These are phyloP conservation scores for Spizellomyces punctatus DNA, from an alignment of 192 early-diverging fungal species.

Conservation along the genomic window DNA sequence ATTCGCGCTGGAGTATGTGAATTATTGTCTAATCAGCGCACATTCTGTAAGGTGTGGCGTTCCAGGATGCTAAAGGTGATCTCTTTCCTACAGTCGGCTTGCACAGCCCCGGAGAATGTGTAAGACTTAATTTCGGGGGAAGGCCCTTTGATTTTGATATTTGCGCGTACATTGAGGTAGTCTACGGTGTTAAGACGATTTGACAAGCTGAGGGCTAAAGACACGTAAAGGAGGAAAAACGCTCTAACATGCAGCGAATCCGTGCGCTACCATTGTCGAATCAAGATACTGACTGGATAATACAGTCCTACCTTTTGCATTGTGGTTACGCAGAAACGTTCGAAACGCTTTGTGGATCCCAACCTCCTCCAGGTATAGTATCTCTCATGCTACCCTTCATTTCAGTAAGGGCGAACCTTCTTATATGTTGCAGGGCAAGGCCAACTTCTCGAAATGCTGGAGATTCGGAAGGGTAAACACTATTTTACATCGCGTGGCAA, in stretches of 20 bases:
- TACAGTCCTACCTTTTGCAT: conserved; percentile 2
- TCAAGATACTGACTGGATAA: neutral
- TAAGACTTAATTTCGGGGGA: neutral
- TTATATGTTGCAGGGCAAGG: no score
- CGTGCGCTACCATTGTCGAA: neutral
- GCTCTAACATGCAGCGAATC: no score
- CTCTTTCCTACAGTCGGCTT: conserved; percentile 4
- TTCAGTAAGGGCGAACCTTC: no score
- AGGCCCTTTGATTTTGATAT: conserved; percentile 2
- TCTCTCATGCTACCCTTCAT: no score
- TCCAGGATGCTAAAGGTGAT: neutral
- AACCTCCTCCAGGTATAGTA: no score
- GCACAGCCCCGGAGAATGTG: neutral
- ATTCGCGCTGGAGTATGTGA: neutral
- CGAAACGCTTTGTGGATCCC: no score
- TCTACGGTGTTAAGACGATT: neutral
- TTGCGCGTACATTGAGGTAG: neutral
- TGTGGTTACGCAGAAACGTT: neutral
- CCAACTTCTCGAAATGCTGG: no score
- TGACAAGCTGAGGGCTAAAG: neutral
- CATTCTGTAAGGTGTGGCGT: neutral
- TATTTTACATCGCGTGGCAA: no score
- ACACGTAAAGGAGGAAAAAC: neutral
- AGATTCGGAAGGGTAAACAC: no score
- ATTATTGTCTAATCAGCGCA: neutral